Conservation (phyloP, 2,329 filamentous ascomycete species). For the Aspergillus fructus region DNA sequence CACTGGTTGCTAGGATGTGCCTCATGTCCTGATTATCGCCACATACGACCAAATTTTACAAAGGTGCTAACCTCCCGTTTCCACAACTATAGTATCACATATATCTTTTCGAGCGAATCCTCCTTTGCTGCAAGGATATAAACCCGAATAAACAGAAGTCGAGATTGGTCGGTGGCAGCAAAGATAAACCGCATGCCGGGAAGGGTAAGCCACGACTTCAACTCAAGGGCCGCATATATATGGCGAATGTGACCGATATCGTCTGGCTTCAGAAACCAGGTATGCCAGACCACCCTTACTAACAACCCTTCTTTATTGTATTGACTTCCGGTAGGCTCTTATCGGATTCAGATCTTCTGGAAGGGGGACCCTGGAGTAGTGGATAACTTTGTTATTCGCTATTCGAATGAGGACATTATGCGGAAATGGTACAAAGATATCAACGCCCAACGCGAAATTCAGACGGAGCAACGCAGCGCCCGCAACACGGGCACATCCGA, state of each 20-base stretch:
- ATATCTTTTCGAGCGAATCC: conserved; percentile 92
- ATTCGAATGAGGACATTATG: conserved; percentile 86
- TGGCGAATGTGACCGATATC: conserved; percentile 98
- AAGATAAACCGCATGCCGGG: conserved; percentile 69
- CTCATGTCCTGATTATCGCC: neutral
- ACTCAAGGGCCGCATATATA: conserved; percentile 95
- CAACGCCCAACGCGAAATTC: conserved; percentile 66
- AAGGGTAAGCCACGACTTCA: conserved; percentile 77
- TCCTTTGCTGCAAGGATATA: conserved; percentile 95
- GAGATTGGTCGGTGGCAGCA: conserved; percentile 60
- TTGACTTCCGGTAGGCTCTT: conserved; percentile 63
- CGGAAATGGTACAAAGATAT: conserved; percentile 86
- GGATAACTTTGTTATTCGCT: conserved; percentile 94
- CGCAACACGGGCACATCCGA: conserved; percentile 56
- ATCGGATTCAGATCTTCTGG: conserved; percentile 98
- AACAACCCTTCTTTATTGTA: neutral
- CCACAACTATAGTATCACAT: conserved; percentile 76
- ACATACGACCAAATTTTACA: neutral
- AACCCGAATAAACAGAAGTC: conserved; percentile 78
- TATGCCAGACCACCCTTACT: conserved; percentile 46
- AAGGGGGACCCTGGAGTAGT: conserved; percentile 94
- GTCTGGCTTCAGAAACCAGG: conserved; percentile 83
- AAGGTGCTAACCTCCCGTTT: conserved; percentile 16
- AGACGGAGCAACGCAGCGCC: conserved; percentile 55
- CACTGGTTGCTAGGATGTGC: too few relatives aligned